Percentiles rank a stretch among this genome's conserved stretches.
phyloP scores from a whole-genome alignment of 1,139 yeast genomes.

The Pichia sp. region DNA sequence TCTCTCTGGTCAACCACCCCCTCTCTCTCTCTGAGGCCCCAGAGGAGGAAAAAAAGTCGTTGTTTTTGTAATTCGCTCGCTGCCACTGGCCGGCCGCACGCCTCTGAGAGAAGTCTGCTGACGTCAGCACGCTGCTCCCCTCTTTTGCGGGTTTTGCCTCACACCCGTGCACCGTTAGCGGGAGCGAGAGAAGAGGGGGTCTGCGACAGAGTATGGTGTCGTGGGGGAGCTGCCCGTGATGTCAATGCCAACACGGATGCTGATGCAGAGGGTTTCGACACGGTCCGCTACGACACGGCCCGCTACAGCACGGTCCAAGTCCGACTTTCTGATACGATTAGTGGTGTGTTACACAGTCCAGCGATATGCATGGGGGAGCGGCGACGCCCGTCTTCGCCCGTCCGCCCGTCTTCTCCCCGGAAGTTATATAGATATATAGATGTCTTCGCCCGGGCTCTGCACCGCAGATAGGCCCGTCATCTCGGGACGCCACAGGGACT shows the following conservation, averaged over 20 bases:
- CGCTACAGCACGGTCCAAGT: too few species aligned
- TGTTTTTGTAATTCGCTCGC: conserved; percentile 11
- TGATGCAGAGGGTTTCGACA: too few species aligned
- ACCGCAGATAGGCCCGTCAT: not conserved
- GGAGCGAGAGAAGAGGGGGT: not conserved
- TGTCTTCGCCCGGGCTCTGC: not conserved
- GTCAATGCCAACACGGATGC: too few species aligned
- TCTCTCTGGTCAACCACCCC: not conserved
- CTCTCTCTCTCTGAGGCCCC: not conserved
- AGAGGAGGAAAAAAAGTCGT: not conserved
- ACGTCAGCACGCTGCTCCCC: conserved; percentile 2
- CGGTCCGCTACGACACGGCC: too few species aligned
- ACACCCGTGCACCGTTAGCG: not conserved
- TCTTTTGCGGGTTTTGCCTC: not conserved
- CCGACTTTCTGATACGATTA: too few species aligned
- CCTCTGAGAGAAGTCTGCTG: not conserved
- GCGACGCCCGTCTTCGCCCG: not conserved
- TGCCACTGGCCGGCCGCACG: conserved; percentile 8
- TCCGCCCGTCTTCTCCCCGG: not conserved
- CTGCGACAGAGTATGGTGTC: not conserved
- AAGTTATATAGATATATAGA: not conserved
- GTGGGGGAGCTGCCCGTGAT: not conserved
- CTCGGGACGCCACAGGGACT: too few species aligned
- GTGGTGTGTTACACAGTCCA: too few species aligned
- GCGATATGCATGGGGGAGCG: too few species aligned